Percentiles rank a stretch among this genome's conserved stretches.
Evolutionary conservation across 2,329 filamentous ascomycete genomes (phyloP).

Genomic region (Dothideomycetes sp.): DNA sequence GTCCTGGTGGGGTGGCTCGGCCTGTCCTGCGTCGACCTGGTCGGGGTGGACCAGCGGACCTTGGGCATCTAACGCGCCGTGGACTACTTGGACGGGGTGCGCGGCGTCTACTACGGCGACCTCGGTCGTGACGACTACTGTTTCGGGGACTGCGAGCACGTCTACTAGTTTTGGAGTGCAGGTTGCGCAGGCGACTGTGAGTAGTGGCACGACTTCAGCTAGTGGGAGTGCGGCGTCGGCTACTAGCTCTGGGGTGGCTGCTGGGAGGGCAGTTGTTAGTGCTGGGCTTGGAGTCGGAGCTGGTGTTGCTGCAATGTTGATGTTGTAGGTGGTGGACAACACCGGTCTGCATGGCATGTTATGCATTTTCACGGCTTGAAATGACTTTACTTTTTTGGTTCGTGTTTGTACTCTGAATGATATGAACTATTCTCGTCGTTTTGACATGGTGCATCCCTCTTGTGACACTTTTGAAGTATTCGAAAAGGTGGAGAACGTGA

Average conservation of each 20-base stretch:
- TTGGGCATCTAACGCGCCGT: slow-evolving; percentile 21
- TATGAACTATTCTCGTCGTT: too few species aligned
- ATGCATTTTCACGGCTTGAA: too few species aligned
- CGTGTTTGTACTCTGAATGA: too few species aligned
- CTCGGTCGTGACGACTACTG: slow-evolving; percentile 17
- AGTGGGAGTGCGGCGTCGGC: slow-evolving; percentile 9
- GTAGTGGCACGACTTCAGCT: slow-evolving; percentile 1
- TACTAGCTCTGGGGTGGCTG: slow-evolving; percentile 13
- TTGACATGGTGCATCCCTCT: too few species aligned
- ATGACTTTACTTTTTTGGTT: too few species aligned
- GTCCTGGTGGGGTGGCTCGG: slow-evolving; percentile 22
- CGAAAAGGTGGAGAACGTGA: too few species aligned
- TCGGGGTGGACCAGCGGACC: slow-evolving; percentile 22
- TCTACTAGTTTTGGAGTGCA: slow-evolving; percentile 19
- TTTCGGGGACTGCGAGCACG: slow-evolving; percentile 13
- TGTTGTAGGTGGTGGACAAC: slow-evolving; percentile 15
- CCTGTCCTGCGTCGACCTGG: slow-evolving; percentile 23
- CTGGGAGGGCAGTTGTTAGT: slow-evolving; percentile 13
- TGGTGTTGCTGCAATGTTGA: slow-evolving; percentile 18
- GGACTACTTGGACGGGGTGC: slow-evolving; percentile 25
- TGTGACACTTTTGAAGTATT: too few species aligned
- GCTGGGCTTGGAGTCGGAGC: slow-evolving; percentile 18
- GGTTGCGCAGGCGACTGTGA: slow-evolving; percentile 16
- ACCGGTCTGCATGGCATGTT: too few species aligned
- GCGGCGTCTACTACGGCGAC: slow-evolving; percentile 21